These are phyloP conservation scores for Erythrophleum ivorense DNA, from an alignment of 331 rosid species.

Conservation along the genomic window DNA sequence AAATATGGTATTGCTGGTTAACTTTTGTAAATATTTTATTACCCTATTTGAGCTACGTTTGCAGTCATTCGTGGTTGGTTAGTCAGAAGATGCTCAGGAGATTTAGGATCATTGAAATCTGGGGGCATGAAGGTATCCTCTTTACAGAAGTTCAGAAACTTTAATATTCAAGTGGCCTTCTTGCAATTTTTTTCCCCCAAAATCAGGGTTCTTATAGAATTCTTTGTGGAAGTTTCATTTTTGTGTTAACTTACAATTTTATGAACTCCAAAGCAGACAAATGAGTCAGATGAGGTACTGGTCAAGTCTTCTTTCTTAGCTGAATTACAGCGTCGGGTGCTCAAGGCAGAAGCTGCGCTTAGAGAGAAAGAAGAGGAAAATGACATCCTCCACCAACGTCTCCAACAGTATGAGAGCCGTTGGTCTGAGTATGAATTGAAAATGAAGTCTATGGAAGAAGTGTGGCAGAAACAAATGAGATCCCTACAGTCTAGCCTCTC, in stretches of 20 bases:
- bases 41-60: constrained; percentile 38
- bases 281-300: constrained; percentile 80
- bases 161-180: not conserved
- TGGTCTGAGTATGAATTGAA: constrained; percentile 98
- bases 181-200: not conserved
- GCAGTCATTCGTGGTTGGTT: constrained; percentile 94
- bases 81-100: constrained; percentile 89
- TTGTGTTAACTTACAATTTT: constrained; percentile 33
- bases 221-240: not conserved
- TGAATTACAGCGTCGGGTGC: constrained; percentile 93
- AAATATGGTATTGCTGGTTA: not conserved
- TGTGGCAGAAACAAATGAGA: constrained; percentile 99
- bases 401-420: constrained; percentile 92
- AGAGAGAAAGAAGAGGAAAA: constrained; percentile 98
- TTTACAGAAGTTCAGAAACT: constrained; percentile 24
- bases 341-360: constrained; percentile 91
- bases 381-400: constrained; percentile 97
- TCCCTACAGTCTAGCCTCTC: constrained; percentile 98
- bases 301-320: constrained; percentile 91
- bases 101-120: constrained; percentile 66
- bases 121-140: constrained; percentile 64
- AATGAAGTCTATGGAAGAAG: constrained; percentile 99
- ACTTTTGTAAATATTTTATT: constrained; percentile 8
- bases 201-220: constrained; percentile 1
- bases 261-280: constrained; percentile 58